Evolutionary conservation across 805 yeast genomes (phyloP).

Genomic region (Saitoella complicata): DNA sequence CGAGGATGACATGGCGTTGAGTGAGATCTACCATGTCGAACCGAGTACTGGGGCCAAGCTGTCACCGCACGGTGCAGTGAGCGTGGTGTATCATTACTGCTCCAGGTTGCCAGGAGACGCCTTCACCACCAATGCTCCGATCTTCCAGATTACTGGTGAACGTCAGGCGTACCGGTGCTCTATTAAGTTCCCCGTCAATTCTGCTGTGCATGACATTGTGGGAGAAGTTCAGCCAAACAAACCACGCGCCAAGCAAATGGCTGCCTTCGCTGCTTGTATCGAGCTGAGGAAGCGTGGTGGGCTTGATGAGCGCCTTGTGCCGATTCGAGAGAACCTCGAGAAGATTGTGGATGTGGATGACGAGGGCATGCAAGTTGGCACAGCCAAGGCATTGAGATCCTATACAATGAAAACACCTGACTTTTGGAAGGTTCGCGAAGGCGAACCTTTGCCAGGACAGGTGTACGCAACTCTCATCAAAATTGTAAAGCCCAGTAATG

Average conservation of each 20-base stretch:
- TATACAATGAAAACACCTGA: constrained; percentile 1
- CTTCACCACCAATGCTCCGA: not conserved
- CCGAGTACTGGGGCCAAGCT: constrained; percentile 3
- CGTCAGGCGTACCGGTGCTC: not conserved
- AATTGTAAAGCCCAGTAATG: not conserved
- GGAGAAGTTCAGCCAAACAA: not conserved
- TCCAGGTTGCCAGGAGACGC: not conserved
- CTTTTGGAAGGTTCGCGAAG: constrained; percentile 3
- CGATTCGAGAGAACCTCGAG: not conserved
- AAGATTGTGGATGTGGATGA: not conserved
- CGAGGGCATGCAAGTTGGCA: not conserved
- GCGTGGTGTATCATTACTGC: constrained; percentile 1
- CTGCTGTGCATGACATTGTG: not conserved
- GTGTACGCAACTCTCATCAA: not conserved
- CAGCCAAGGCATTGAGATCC: not conserved
- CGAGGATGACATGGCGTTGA: not conserved
- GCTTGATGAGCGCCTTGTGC: constrained; percentile 1
- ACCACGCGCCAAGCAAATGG: constrained; percentile 3
- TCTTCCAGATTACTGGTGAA: not conserved
- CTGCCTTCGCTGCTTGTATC: constrained; percentile 3
- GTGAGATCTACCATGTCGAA: not conserved
- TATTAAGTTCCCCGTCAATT: constrained; percentile 2
- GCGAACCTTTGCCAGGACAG: not conserved
- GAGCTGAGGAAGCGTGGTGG: not conserved
- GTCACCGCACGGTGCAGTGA: not conserved